These are phyloP conservation scores for Pulveroboletus frians DNA, from an alignment of 768 basidiomycete species.

Conservation along the genomic window DNA sequence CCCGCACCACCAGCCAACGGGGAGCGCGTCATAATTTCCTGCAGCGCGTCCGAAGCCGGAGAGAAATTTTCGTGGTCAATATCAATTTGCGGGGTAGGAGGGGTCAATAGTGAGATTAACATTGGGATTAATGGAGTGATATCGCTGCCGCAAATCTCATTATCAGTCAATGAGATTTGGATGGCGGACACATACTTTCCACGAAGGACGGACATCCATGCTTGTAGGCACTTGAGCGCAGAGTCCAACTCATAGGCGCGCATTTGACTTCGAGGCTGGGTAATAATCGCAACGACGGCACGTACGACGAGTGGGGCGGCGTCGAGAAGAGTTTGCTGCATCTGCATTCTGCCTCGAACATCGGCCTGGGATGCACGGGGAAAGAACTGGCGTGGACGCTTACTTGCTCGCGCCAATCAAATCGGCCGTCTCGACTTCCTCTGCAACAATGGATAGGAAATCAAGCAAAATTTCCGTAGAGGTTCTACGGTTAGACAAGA, in stretches of 20 bases:
- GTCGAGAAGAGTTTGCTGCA: conserved; percentile 60
- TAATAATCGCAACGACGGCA: conserved; percentile 57
- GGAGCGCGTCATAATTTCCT: conserved; percentile 75
- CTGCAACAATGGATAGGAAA: conserved; percentile 77
- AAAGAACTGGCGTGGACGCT: conserved; percentile 24
- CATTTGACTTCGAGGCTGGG: conserved; percentile 32
- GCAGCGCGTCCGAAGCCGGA: conserved; percentile 63
- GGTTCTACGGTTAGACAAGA: conserved; percentile 56
- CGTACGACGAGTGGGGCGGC: conserved; percentile 68
- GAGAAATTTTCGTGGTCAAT: conserved; percentile 53
- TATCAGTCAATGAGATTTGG: not conserved
- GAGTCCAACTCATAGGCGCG: conserved; percentile 49
- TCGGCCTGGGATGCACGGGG: conserved; percentile 5
- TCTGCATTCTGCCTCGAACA: conserved; percentile 43
- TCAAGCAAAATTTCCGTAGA: conserved; percentile 60
- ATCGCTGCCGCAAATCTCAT: conserved; percentile 40
- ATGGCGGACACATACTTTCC: conserved; percentile 48
- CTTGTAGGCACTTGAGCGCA: conserved; percentile 74
- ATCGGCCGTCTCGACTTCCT: conserved; percentile 75
- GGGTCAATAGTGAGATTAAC: conserved; percentile 45
- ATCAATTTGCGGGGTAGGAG: conserved; percentile 26
- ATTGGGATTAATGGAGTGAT: conserved; percentile 65
- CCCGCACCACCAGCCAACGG: conserved; percentile 67
- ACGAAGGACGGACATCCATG: conserved; percentile 73
- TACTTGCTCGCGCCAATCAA: conserved; percentile 69